Conservation (phyloP, 1,284 basidiomycete genomes). For the Malassezia sympodialis region DNA sequence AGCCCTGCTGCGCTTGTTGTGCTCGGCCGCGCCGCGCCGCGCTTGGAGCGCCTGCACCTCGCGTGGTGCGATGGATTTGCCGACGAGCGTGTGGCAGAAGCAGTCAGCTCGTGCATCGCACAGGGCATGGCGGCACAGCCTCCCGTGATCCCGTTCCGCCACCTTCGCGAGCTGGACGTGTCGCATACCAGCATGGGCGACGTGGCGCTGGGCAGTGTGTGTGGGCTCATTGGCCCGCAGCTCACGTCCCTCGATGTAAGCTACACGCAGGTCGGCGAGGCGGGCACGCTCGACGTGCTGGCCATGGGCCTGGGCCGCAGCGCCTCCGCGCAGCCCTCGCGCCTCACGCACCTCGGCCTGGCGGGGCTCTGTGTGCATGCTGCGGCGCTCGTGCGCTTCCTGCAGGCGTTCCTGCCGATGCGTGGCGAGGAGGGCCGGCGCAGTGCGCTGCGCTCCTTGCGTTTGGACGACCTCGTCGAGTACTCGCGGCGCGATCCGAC, state of each 20-base stretch:
- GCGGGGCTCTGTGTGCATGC: slow-evolving; percentile 8
- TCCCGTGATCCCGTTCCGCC: slow-evolving; percentile 12
- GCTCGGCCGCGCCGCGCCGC: slow-evolving; percentile 1
- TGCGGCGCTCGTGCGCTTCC: neutral
- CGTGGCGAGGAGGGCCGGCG: neutral
- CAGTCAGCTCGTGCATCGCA: slow-evolving; percentile 2
- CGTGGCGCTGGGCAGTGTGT: slow-evolving; percentile 5
- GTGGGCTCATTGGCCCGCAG: slow-evolving; percentile 6
- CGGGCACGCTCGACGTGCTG: slow-evolving; percentile 11
- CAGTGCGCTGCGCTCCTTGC: neutral
- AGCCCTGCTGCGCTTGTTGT: neutral
- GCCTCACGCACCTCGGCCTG: slow-evolving; percentile 10
- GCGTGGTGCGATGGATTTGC: slow-evolving; percentile 13
- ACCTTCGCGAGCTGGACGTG: slow-evolving; percentile 3
- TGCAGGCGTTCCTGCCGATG: neutral
- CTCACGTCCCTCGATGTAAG: slow-evolving; percentile 10
- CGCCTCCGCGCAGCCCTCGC: neutral
- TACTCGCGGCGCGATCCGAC: slow-evolving; percentile 13
- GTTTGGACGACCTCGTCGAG: slow-evolving; percentile 15
- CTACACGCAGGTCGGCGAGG: slow-evolving; percentile 8
- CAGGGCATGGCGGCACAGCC: neutral
- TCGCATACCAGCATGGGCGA: slow-evolving; percentile 14
- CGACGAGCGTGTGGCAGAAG: slow-evolving; percentile 2
- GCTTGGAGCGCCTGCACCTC: neutral
- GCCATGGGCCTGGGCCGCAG: slow-evolving; percentile 8